Evolutionary conservation across 768 basidiomycete genomes (phyloP).

Genomic region (Serendipita sp.): DNA sequence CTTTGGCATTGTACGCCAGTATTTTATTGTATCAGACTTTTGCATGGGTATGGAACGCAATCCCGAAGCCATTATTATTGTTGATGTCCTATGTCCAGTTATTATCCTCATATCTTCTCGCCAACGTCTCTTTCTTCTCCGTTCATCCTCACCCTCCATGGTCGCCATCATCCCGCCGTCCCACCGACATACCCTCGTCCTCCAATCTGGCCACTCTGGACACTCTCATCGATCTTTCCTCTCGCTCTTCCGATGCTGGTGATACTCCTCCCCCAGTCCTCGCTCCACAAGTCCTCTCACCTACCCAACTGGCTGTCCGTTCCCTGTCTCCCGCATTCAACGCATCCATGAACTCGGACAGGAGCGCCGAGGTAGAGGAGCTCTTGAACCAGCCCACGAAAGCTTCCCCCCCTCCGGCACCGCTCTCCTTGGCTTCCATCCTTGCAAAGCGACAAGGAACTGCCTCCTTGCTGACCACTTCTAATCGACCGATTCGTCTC

Average conservation of each 20-base stretch:
- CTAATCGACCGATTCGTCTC: background rate
- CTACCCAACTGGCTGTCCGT: background rate
- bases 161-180: background rate
- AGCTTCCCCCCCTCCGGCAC: background rate
- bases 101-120: background rate
- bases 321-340: background rate
- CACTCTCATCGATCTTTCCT: background rate
- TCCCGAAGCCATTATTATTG: background rate
- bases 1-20: background rate
- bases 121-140: background rate
- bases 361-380: background rate
- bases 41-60: background rate
- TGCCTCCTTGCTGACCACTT: background rate
- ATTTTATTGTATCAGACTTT: background rate
- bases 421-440: background rate
- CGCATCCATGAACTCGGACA: background rate
- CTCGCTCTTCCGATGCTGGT: background rate
- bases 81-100: background rate
- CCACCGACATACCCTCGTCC: background rate
- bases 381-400: background rate
- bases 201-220: background rate
- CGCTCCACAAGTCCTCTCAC: background rate
- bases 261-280: background rate
- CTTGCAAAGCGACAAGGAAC: background rate
- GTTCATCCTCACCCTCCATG: background rate